Conservation (phyloP, 371 early-diverging fungal species). For the Rhizopus sp. region DNA sequence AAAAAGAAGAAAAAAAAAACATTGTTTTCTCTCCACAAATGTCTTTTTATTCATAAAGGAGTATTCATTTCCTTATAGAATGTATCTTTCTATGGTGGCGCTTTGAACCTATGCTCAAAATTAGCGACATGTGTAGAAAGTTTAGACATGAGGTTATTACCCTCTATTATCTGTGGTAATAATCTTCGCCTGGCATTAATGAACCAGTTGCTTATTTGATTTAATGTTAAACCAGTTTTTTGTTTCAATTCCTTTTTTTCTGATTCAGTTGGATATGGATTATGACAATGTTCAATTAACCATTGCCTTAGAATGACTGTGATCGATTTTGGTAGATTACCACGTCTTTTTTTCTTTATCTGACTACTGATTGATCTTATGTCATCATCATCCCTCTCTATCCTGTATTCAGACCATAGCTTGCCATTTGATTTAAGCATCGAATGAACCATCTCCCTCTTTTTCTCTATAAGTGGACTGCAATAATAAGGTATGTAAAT, state of each 20-base stretch:
- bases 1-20: too few species aligned
- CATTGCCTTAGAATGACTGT: constrained; percentile 65
- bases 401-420: constrained; percentile 17
- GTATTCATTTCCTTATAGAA: too few species aligned
- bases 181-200: constrained; percentile 75
- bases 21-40: too few species aligned
- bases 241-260: constrained; percentile 60
- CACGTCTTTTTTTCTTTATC: constrained; percentile 32
- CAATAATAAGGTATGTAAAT: constrained; percentile 26
- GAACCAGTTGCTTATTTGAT: constrained; percentile 84
- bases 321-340: constrained; percentile 55
- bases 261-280: constrained; percentile 75
- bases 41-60: too few species aligned
- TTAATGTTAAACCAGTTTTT: constrained; percentile 60
- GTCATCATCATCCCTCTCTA: neutral
- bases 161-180: constrained; percentile 28
- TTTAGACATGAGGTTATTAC: too few species aligned
- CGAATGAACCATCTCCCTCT: constrained; percentile 16
- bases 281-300: constrained; percentile 64
- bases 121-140: too few species aligned
- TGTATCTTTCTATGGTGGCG: too few species aligned
- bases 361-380: constrained; percentile 1
- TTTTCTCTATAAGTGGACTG: constrained; percentile 17
- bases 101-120: too few species aligned
- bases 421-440: constrained; percentile 21